Conservation (phyloP, 2,329 filamentous ascomycete species). For the Beauveria sp. region DNA sequence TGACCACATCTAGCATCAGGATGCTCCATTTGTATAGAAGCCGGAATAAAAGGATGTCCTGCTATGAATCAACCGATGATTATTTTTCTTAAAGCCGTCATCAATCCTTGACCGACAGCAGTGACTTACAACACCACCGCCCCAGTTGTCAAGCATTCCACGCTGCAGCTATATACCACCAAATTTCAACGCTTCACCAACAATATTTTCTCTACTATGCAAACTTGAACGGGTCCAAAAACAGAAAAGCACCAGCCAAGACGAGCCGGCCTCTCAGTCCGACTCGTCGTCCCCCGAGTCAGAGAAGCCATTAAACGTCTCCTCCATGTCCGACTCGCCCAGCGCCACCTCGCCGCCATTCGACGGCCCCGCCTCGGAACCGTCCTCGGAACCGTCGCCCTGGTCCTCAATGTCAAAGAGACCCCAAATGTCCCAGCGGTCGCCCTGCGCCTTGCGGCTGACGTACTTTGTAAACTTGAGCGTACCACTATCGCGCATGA, state of each 20-base stretch:
- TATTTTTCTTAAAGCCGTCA: not conserved
- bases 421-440: conserved; percentile 85
- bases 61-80: not conserved
- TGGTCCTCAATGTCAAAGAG: conserved; percentile 63
- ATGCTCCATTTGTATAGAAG: not conserved
- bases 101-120: not conserved
- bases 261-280: conserved; percentile 16
- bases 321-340: conserved; percentile 38
- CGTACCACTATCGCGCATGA: conserved; percentile 76
- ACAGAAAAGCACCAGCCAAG: not conserved
- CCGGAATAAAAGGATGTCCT: not conserved
- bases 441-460: conserved; percentile 70
- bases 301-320: conserved; percentile 53
- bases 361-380: conserved; percentile 15
- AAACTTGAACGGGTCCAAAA: not conserved
- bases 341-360: conserved; percentile 25
- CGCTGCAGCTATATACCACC: not conserved
- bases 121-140: not conserved
- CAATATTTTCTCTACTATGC: not conserved
- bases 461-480: conserved; percentile 97
- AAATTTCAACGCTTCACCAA: not conserved
- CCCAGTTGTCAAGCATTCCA: not conserved
- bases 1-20: not conserved
- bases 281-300: conserved; percentile 31
- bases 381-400: conserved; percentile 34